Evolutionary conservation across 2,329 filamentous ascomycete genomes (phyloP), one percentile per base, ranked within the genome.

Genomic region (Diaporthe amygdali): DNA sequence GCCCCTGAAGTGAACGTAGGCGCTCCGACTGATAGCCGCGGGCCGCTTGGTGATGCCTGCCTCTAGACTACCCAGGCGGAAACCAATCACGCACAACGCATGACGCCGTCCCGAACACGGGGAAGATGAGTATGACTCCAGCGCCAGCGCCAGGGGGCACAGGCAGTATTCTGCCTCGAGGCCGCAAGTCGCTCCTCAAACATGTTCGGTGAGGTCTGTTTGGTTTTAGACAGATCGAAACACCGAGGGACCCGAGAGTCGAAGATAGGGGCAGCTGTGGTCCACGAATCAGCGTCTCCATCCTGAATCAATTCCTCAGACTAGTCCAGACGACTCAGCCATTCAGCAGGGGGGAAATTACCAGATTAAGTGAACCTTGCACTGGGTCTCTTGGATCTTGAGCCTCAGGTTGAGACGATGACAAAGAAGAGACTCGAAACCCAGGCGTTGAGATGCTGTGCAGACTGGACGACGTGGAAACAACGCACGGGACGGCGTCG

Each of bases 251-350:
- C 14, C 59, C 59, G 44, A 46, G 41, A 44, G 25, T 20, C 25
- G 25, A 25, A 8, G 14, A 49, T 34, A 47, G 20, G 34, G 20
- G 10, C 12, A 20, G 22, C 20, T 8, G 2, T n/a, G 22, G 30
- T 20, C 41, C 27, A 49, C 59, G 59, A 64, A 64, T 49, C 44
- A 64, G 44, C 44, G 27, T 8, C 30, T 5, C 59, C 30, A 37
- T 20, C 14, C 59, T 64, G 59, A 64, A 49, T 64, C 41, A 64
- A 59, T 5, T 15, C 59, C 20, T 7, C 34, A 8, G 59, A 12
- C 59, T 64, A 49, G 59, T 64, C 44, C 30, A 64, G 59, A 64
- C 59, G 59, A 41, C 59, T 64, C 44, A 64, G 59, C 59, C 59
- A 49, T 64, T 64, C 59, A 64, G 30, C n/a, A 34, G 30, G 30